These are phyloP conservation scores for Teratosphaeriaceae sp. DNA, from an alignment of 2,329 filamentous ascomycete species.

Conservation along the genomic window DNA sequence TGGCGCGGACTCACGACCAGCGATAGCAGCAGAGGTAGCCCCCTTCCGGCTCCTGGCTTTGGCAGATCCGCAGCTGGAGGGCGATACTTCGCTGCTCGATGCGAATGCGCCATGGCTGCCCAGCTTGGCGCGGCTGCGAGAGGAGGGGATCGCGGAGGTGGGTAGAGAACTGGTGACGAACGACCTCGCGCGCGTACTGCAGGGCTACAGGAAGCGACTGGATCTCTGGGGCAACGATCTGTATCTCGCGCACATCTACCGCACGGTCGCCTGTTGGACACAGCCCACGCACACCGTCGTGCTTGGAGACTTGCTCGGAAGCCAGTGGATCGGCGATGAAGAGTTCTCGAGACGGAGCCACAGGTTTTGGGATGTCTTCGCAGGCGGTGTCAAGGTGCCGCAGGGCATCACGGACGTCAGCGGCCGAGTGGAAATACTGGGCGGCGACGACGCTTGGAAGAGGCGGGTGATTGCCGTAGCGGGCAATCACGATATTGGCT, in stretches of 20 bases:
- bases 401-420: slow-evolving; percentile 23
- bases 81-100: slow-evolving; percentile 71
- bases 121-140: slow-evolving; percentile 25
- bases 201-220: slow-evolving; percentile 67
- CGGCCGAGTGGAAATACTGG: slow-evolving; percentile 34
- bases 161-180: slow-evolving; percentile 27
- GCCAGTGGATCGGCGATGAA: slow-evolving; percentile 83
- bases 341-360: slow-evolving; percentile 69
- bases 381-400: slow-evolving; percentile 20
- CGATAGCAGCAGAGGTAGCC: slow-evolving; percentile 37
- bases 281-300: slow-evolving; percentile 81
- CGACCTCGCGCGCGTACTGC: slow-evolving; percentile 62
- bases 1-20: slow-evolving; percentile 9
- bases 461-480: slow-evolving; percentile 78
- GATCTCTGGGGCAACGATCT: slow-evolving; percentile 92
- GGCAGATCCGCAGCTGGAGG: slow-evolving; percentile 89
- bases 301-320: slow-evolving; percentile 84
- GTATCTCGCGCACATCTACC: slow-evolving; percentile 90
- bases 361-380: slow-evolving; percentile 24
- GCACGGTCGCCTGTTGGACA: slow-evolving; percentile 76
- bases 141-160: slow-evolving; percentile 1
- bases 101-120: slow-evolving; percentile 39
- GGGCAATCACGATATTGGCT: slow-evolving; percentile 95
- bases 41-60: slow-evolving; percentile 84
- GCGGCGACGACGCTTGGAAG: slow-evolving; percentile 56